A percentile compares a stretch with the other conserved stretches of the same genome.
Evolutionary conservation across 2,329 filamentous ascomycete genomes (phyloP).

Genomic region (Fusarium tjaetaba): DNA sequence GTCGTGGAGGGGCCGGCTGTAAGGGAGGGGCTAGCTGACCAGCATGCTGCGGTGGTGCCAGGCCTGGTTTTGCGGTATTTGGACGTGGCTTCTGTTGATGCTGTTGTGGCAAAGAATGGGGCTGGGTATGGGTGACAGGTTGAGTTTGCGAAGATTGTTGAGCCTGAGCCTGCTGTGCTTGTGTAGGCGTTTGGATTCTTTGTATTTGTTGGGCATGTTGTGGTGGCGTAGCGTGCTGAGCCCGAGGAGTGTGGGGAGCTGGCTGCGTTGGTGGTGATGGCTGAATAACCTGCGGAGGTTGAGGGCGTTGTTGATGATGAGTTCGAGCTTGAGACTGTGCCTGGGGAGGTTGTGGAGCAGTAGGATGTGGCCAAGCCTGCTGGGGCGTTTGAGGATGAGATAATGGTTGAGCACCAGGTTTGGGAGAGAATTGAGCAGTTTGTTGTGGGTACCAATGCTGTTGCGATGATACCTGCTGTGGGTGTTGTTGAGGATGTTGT

Average conservation of each 20-base stretch:
- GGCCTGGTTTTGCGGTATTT: slow-evolving; percentile 43
- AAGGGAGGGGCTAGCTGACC: slow-evolving; percentile 50
- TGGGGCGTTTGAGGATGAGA: slow-evolving; percentile 38
- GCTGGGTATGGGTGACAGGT: slow-evolving; percentile 25
- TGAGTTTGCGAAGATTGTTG: slow-evolving; percentile 32
- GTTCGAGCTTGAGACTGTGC: slow-evolving; percentile 30
- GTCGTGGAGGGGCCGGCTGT: slow-evolving; percentile 48
- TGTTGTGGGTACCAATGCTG: slow-evolving; percentile 40
- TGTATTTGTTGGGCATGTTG: slow-evolving; percentile 35
- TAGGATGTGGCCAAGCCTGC: slow-evolving; percentile 34
- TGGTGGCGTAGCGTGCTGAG: slow-evolving; percentile 31
- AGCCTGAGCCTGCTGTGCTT: slow-evolving; percentile 20
- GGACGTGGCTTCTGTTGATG: slow-evolving; percentile 40
- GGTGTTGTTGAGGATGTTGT: slow-evolving; percentile 30
- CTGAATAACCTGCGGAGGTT: slow-evolving; percentile 25
- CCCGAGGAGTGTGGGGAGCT: slow-evolving; percentile 33
- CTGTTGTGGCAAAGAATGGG: slow-evolving; percentile 33
- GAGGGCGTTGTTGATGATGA: slow-evolving; percentile 25
- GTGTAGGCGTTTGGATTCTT: slow-evolving; percentile 25
- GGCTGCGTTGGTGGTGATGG: slow-evolving; percentile 18
- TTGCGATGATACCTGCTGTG: slow-evolving; percentile 18
- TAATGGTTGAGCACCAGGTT: slow-evolving; percentile 33
- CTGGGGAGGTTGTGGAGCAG: slow-evolving; percentile 37
- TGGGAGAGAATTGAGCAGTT: slow-evolving; percentile 34
- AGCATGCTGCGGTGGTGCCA: slow-evolving; percentile 49